Evolutionary conservation across 2,329 filamentous ascomycete genomes (phyloP), one percentile per base, ranked within the genome.

Genomic region (Clarireedia sp.): DNA sequence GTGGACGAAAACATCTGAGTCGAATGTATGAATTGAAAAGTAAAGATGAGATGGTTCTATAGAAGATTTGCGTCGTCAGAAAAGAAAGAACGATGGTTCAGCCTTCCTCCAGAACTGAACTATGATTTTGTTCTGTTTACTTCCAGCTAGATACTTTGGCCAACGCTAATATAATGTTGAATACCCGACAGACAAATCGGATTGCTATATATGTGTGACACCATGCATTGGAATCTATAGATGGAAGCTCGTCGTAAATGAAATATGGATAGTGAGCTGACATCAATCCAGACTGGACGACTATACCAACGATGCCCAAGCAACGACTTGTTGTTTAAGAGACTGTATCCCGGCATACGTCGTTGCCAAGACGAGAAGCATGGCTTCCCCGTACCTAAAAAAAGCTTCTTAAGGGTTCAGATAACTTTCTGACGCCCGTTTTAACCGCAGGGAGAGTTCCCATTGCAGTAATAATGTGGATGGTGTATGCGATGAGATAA

Each of bases 221-320:
- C 29, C 29, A 33, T 33, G 29, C 12, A 5, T 10, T 33, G 9
- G 29, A 33, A 33, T 33, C 29, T 12, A 10, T 41, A 43, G 10
- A 43, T 43, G 37, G 26, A 54, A 49, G 17, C 44, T 40, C 21
- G 45, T n/a, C 33, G 29, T 26, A 48, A 48, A 48, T 54, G 44
- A 54, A 48, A 54, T 48, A 54, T 48, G 44, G 36, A 54, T 48
- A 33, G 44, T 54, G 51, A 54, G 43, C 24, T 43, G 45, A 49
- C 17, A 24, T 49, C 24, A 41, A 50, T 54, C 52, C 43, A 55
- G 52, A 49, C 46, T 54, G 36, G 45, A 44, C 37, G 29, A 23
- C 24, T 29, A 10, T 49, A 36, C 33, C 45, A 49, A 43, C 45
- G 45, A 54, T 49, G 51, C 37, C 45, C 45, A 43, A 54, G 51